Percentiles rank a stretch among this genome's conserved stretches.
phyloP scores from a whole-genome alignment of 164 flowering plant species.

The Houttuynia cordata region DNA sequence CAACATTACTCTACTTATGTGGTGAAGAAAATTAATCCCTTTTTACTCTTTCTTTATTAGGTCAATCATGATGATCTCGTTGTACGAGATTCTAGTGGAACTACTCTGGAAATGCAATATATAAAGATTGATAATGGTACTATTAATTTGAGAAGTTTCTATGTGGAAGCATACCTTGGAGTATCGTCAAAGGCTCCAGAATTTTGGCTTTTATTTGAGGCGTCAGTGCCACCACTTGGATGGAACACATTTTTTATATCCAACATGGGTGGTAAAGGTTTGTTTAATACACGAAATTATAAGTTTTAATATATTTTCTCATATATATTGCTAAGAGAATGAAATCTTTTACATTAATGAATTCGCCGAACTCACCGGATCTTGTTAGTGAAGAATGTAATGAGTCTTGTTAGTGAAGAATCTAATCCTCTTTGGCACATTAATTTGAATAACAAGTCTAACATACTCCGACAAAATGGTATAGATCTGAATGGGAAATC shows the following conservation, averaged over 20 bases:
- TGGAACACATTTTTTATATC: slow-evolving; percentile 81
- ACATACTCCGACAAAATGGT: neutral
- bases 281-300: too few species aligned
- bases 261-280: slow-evolving; percentile 31
- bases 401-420: too few species aligned
- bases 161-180: slow-evolving; percentile 56
- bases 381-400: neutral
- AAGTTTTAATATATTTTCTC: too few species aligned
- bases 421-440: too few species aligned
- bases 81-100: slow-evolving; percentile 58
- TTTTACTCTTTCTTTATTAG: slow-evolving; percentile 19
- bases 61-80: slow-evolving; percentile 43
- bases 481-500: slow-evolving; percentile 21
- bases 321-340: too few species aligned
- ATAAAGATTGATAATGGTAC: slow-evolving; percentile 52
- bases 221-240: slow-evolving; percentile 66
- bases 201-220: slow-evolving; percentile 72
- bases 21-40: neutral
- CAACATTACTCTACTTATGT: too few species aligned
- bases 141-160: slow-evolving; percentile 47
- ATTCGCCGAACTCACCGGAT: neutral
- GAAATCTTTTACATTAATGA: too few species aligned
- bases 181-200: slow-evolving; percentile 32
- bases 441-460: too few species aligned
- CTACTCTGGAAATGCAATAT: slow-evolving; percentile 41